Evolutionary conservation across 75 land plant genomes (phyloP).

Genomic region (Sequoia sempervirens): DNA sequence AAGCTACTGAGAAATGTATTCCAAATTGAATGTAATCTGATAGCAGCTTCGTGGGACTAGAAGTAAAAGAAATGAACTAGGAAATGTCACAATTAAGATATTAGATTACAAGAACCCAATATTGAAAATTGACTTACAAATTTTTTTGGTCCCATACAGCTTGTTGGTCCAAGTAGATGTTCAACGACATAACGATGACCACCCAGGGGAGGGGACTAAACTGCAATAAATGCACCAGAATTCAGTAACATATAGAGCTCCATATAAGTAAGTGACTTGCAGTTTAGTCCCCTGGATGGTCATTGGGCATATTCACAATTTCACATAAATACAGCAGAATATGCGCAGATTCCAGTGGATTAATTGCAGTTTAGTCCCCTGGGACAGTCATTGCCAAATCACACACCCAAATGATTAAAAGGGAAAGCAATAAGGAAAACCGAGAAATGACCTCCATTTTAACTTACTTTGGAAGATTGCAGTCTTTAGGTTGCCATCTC

Average conservation of each 20-base stretch:
- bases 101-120: background rate
- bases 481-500: constrained; percentile 59
- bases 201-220: background rate
- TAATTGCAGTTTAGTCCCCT: background rate
- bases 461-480: constrained; percentile 54
- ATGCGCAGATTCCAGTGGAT: background rate
- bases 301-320: background rate
- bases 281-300: background rate
- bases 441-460: background rate
- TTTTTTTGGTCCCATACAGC: background rate
- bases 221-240: background rate
- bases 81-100: background rate
- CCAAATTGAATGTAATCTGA: background rate
- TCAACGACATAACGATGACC: background rate
- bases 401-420: background rate
- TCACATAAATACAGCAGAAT: background rate
- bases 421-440: background rate
- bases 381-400: background rate
- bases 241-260: background rate
- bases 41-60: background rate
- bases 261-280: background rate
- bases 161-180: background rate
- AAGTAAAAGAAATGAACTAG: background rate
- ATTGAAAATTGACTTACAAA: background rate
- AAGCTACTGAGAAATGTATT: background rate